Base-by-base conservation (phyloP, 2,329 filamentous ascomycete species). In the Calonectria henricotiae region DNA sequence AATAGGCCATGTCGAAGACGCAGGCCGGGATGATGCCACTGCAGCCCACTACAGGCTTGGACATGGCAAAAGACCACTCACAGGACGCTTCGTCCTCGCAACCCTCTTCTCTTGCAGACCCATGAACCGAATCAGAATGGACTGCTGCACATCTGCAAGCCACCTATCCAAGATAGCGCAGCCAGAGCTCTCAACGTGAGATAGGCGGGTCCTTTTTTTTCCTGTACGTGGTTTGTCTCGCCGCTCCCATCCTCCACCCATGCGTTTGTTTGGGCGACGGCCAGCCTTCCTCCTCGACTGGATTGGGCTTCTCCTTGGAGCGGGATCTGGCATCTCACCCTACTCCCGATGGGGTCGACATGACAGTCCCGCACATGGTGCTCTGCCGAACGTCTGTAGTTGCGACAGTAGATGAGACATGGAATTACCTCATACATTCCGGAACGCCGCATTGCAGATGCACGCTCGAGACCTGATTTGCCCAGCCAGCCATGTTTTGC, bases 111-210 rank as follows among this genome's bases (percentile, higher is more conserved):
- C 70, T 67, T 75, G 68, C 73, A 76, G 70, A 47, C 58, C 67
- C 65, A 58, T 65, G 69, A 73, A 75, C 65, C 74, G 66, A 75
- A 76, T 75, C 76, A 76, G 47, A 68, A 62, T 65, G 64, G 23
- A 58, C 66, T 69, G 55, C 75, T 77, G 70, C 70, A 76, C 46
- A 70, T 65, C 74, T 77, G 68, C 69, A 76, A 61, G 69, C 70
- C 75, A 70, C 51, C 13, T 58, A 37, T 73, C 62, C 68, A 67
- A 71, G 68, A 61, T 67, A 64, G 69, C 72, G 69, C 67, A 25
- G 61, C 46, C 65, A 47, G 65, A 66, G 32, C 66, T 74, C 46
- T 69, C 66, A 49, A 44, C 51, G 64, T 68, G 49, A 67, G 69
- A 76, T 74, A 69, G 73, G 74, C 68, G 63, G 66, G 71, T 75